Evolutionary conservation across 2,329 filamentous ascomycete genomes (phyloP).

Genomic region (Ceratocystiopsis minuta): DNA sequence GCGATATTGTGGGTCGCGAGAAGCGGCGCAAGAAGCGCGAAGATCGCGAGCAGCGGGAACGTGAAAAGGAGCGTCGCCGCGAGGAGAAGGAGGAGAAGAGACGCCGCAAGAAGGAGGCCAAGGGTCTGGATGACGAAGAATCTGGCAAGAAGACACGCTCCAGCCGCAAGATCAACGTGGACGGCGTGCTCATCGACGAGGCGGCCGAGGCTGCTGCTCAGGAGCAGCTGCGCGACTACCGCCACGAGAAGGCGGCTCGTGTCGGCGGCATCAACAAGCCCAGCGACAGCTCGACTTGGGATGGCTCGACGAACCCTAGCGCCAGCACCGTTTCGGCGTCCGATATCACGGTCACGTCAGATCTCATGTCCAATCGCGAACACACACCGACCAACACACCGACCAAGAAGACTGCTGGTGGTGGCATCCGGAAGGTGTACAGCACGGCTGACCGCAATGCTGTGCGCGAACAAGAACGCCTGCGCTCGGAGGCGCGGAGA

Average conservation of each 20-base stretch:
- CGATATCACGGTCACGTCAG: conserved; percentile 32
- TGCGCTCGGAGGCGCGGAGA: conserved; percentile 36
- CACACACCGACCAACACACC: conserved; percentile 37
- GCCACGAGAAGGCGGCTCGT: conserved; percentile 66
- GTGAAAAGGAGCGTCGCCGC: conserved; percentile 22
- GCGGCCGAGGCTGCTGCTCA: conserved; percentile 44
- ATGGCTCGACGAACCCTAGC: conserved; percentile 52
- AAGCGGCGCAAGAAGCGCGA: conserved; percentile 32
- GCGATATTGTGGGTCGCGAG: conserved; percentile 36
- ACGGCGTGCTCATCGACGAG: conserved; percentile 45
- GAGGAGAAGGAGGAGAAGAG: conserved; percentile 17
- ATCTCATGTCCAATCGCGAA: conserved; percentile 41
- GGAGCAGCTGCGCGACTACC: conserved; percentile 62
- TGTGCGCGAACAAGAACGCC: conserved; percentile 32
- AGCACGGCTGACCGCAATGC: conserved; percentile 37
- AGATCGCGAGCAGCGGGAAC: conserved; percentile 37
- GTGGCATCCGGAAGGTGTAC: conserved; percentile 43
- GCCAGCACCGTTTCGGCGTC: conserved; percentile 23
- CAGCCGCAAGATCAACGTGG: conserved; percentile 32
- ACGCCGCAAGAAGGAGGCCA: conserved; percentile 19
- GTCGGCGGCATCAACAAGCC: conserved; percentile 80
- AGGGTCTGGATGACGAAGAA: too few relatives aligned
- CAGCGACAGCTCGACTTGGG: conserved; percentile 62
- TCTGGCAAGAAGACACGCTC: conserved; percentile 22
- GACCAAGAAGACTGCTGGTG: conserved; percentile 20